phyloP scores from a whole-genome alignment of 257 asterid genomes.

The Lycium barbarum region DNA sequence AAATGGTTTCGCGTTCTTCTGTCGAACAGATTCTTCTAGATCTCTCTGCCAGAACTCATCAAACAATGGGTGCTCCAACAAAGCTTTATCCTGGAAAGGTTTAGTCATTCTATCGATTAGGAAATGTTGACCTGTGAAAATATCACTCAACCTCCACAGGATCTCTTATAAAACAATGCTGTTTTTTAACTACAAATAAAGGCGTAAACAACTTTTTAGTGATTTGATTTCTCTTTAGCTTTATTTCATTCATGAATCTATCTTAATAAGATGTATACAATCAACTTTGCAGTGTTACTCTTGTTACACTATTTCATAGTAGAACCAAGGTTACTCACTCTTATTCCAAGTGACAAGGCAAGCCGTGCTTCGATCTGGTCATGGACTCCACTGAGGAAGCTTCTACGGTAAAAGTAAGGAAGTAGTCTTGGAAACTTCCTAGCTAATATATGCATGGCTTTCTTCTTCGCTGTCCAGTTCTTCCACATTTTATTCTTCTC shows the following conservation, averaged over 20 bases:
- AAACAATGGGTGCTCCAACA: constrained; percentile 59
- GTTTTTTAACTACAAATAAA: background rate
- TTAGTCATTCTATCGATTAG: constrained; percentile 35
- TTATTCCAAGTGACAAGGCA: constrained; percentile 65
- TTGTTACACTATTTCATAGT: background rate
- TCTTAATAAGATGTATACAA: background rate
- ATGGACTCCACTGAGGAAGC: constrained; percentile 83
- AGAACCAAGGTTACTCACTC: constrained; percentile 54
- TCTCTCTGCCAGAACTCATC: constrained; percentile 84
- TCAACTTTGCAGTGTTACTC: background rate
- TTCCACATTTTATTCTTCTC: constrained; percentile 85
- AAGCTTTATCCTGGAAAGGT: constrained; percentile 71
- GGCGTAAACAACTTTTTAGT: background rate
- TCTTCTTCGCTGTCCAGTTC: constrained; percentile 69
- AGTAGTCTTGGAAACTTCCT: constrained; percentile 78
- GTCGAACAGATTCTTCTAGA: constrained; percentile 90
- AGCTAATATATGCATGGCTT: constrained; percentile 67
- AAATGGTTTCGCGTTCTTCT: constrained; percentile 69
- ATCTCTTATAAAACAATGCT: background rate
- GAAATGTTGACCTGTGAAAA: constrained; percentile 18
- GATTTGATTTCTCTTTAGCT: background rate
- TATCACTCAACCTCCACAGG: constrained; percentile 13
- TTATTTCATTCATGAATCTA: constrained; percentile 23
- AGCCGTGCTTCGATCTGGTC: constrained; percentile 72
- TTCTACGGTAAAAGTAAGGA: constrained; percentile 66